phyloP scores from a whole-genome alignment of 75 land plant genomes.

The Sequoiadendron giganteum region DNA sequence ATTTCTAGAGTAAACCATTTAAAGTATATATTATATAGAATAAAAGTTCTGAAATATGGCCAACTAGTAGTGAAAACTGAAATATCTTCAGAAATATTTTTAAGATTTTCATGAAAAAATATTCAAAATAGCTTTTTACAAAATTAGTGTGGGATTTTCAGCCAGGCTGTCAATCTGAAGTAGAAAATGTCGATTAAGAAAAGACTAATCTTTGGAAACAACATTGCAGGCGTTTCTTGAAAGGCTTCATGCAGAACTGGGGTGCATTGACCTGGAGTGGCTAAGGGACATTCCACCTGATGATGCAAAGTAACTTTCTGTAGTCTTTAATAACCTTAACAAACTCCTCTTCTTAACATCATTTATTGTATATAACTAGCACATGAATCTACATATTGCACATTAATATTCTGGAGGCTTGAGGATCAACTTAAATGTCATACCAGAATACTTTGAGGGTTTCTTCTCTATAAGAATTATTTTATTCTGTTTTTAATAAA shows the following conservation, averaged over 20 bases:
- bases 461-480: not conserved
- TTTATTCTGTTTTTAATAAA: constrained; percentile 2
- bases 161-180: not conserved
- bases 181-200: not conserved
- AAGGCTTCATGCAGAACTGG: constrained; percentile 47
- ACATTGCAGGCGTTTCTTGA: constrained; percentile 59
- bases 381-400: not conserved
- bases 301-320: constrained; percentile 51
- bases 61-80: not conserved
- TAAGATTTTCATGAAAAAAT: not conserved
- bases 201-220: not conserved
- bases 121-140: not conserved
- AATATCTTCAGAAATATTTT: not conserved
- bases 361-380: not conserved
- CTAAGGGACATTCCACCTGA: constrained; percentile 50
- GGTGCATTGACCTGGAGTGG: constrained; percentile 72
- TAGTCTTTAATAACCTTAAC: not conserved
- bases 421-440: no score
- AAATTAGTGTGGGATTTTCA: not conserved
- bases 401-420: not conserved
- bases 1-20: not conserved
- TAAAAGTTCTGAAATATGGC: not conserved
- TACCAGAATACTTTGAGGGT: not conserved
- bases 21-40: not conserved
- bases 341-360: not conserved